Percentiles rank a stretch among this genome's conserved stretches.
phyloP scores from a whole-genome alignment of 441 rosid species.

The Populus hybrid region DNA sequence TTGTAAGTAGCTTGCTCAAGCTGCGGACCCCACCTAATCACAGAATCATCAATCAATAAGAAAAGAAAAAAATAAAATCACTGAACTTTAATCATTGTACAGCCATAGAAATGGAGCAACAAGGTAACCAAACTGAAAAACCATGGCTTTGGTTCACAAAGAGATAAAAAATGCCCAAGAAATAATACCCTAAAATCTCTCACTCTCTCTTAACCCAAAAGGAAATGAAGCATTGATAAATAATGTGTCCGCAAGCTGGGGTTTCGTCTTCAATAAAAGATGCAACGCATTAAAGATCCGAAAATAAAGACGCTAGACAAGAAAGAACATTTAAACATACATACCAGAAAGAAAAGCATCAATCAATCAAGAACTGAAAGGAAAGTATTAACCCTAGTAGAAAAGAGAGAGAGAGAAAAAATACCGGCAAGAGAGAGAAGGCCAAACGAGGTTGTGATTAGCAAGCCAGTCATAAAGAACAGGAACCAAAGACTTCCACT shows the following conservation, averaged over 20 bases:
- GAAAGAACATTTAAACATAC: background rate
- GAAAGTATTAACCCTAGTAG: constrained; percentile 22
- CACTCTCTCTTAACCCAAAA: background rate
- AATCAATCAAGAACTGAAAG: constrained; percentile 17
- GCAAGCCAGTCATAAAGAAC: constrained; percentile 99
- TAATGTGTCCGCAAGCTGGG: too few species aligned
- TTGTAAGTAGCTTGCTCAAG: constrained; percentile 93
- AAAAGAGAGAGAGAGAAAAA: background rate
- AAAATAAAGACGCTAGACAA: background rate
- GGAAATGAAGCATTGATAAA: too few species aligned
- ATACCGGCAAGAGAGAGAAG: constrained; percentile 98
- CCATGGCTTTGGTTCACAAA: background rate
- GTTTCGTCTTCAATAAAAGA: background rate
- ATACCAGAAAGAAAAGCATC: background rate
- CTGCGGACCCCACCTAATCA: constrained; percentile 93
- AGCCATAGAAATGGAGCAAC: background rate
- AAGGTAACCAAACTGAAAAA: background rate
- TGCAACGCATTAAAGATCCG: background rate
- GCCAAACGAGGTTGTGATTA: constrained; percentile 98
- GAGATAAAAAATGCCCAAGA: too few species aligned
- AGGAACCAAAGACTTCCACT: constrained; percentile 97
- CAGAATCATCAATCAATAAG: constrained; percentile 6
- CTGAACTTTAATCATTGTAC: background rate
- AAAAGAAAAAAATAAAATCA: background rate
- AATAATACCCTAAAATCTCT: background rate